phyloP scores from a whole-genome alignment of 2,329 filamentous ascomycete genomes.

The Aspergillus sp. region DNA sequence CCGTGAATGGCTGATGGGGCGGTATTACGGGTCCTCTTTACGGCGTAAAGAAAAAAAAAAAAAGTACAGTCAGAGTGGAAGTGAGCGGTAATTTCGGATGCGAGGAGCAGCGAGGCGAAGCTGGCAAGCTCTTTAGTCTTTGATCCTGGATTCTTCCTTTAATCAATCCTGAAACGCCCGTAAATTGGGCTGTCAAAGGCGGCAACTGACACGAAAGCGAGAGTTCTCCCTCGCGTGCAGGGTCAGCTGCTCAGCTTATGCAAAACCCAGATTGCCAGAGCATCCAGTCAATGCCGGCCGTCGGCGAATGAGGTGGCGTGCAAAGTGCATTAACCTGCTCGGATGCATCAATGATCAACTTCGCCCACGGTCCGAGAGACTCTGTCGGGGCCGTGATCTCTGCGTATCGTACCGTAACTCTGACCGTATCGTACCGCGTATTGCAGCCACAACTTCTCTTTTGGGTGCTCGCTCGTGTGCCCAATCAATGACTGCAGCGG shows the following conservation, averaged over 20 bases:
- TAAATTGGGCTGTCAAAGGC: neutral
- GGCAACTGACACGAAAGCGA: neutral
- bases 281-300: neutral
- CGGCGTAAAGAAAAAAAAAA: neutral
- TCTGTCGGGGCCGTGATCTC: slow-evolving; percentile 17
- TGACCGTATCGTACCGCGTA: neutral
- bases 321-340: slow-evolving; percentile 10
- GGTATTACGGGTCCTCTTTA: neutral
- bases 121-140: neutral
- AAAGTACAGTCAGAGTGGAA: neutral
- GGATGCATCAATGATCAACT: slow-evolving; percentile 20
- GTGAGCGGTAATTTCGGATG: neutral
- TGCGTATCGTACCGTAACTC: slow-evolving; percentile 10
- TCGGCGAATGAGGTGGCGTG: neutral
- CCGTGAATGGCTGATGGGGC: neutral
- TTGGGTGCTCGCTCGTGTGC: slow-evolving; percentile 12
- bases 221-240: neutral
- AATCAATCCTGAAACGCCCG: slow-evolving; percentile 9
- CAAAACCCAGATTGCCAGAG: neutral
- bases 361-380: slow-evolving; percentile 10
- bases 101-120: slow-evolving; percentile 1
- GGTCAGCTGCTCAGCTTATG: neutral
- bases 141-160: neutral
- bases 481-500: neutral
- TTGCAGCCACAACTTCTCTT: neutral